A percentile compares a stretch with the other conserved stretches of the same genome.
phyloP scores from a whole-genome alignment of 192 early-diverging fungal genomes.

The Linnemannia schmuckeri region DNA sequence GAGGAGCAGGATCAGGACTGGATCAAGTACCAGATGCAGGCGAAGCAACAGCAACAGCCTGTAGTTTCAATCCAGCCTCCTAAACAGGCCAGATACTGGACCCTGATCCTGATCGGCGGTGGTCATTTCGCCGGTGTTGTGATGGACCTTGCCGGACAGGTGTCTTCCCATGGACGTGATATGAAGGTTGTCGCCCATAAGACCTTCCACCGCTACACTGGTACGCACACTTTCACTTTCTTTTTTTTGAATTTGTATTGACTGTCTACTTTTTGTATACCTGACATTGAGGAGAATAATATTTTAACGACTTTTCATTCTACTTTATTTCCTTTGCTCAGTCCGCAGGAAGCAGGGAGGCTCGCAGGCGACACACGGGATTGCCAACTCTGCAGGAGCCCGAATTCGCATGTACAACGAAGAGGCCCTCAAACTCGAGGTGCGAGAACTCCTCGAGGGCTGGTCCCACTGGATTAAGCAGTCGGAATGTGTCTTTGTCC shows the following conservation, averaged over 20 bases:
- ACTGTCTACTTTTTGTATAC: background rate
- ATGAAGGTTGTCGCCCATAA: slow-evolving; percentile 82
- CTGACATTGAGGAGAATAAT: too few species aligned
- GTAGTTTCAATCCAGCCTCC: background rate
- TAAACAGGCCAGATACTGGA: slow-evolving; percentile 71
- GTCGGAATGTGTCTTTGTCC: slow-evolving; percentile 83
- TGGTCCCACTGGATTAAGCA: slow-evolving; percentile 78
- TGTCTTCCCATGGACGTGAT: slow-evolving; percentile 41
- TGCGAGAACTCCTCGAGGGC: slow-evolving; percentile 75
- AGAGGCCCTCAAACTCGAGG: slow-evolving; percentile 79
- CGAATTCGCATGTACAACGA: slow-evolving; percentile 94
- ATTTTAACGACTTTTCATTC: background rate
- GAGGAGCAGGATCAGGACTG: slow-evolving; percentile 26
- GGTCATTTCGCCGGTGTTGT: slow-evolving; percentile 95
- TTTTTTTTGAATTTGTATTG: background rate
- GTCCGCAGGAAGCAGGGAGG: slow-evolving; percentile 96
- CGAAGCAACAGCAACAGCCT: slow-evolving; percentile 16
- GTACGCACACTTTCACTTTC: slow-evolving; percentile 43
- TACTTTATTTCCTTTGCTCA: slow-evolving; percentile 30
- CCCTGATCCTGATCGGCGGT: slow-evolving; percentile 83
- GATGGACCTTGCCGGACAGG: slow-evolving; percentile 72
- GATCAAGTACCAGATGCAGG: slow-evolving; percentile 39
- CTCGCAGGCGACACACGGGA: slow-evolving; percentile 87
- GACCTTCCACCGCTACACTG: slow-evolving; percentile 97
- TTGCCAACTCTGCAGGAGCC: slow-evolving; percentile 90